phyloP scores from a whole-genome alignment of 257 asterid species.

The Solanum sitiens region DNA sequence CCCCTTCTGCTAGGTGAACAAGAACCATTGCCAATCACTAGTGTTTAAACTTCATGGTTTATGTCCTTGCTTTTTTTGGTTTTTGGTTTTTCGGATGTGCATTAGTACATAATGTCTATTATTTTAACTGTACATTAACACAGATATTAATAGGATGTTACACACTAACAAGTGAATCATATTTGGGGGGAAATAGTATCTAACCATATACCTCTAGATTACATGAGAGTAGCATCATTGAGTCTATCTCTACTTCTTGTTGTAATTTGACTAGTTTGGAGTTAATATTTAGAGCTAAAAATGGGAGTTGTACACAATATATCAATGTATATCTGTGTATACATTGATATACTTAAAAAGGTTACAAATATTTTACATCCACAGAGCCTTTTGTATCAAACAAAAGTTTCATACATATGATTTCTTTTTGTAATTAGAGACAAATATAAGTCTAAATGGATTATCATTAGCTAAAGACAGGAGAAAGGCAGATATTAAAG shows the following conservation, averaged over 20 bases:
- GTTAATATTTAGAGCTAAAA: not conserved
- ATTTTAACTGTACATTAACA: not conserved
- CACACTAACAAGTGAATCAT: not conserved
- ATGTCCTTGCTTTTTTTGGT: not conserved
- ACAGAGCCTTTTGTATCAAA: not conserved
- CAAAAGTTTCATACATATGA: too few relatives aligned
- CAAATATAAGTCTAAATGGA: too few relatives aligned
- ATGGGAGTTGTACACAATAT: not conserved
- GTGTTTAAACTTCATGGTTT: not conserved
- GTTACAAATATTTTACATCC: not conserved
- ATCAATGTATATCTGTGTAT: not conserved
- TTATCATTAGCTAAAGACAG: too few relatives aligned
- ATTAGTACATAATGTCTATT: not conserved
- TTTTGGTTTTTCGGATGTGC: not conserved
- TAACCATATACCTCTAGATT: not conserved
- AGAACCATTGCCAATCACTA: not conserved
- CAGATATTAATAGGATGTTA: not conserved
- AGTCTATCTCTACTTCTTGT: not conserved
- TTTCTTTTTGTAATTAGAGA: too few relatives aligned
- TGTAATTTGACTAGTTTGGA: not conserved
- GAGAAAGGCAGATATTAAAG: too few relatives aligned
- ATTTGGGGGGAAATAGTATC: not conserved
- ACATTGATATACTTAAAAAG: not conserved
- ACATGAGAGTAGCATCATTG: not conserved
- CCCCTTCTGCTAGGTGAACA: slow-evolving; percentile 73